Evolutionary conservation across 1,284 basidiomycete species (phyloP).

Genomic region (Vanrija humicola): DNA sequence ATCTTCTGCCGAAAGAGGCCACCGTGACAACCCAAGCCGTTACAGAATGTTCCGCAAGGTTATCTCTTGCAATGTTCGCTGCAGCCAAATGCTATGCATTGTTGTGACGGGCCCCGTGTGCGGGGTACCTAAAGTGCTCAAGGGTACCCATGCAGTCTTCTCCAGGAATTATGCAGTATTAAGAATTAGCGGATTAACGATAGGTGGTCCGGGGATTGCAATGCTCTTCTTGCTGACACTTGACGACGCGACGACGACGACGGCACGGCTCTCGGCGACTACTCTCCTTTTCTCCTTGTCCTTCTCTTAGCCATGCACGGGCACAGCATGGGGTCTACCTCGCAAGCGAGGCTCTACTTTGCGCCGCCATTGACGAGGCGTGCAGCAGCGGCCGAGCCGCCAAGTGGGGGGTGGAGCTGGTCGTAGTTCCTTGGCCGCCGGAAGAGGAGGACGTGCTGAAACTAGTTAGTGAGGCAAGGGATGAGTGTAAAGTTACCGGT

Average conservation of each 20-base stretch:
- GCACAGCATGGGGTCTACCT: background rate
- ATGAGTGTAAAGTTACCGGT: conserved; percentile 23
- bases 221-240: no score
- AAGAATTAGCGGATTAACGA: background rate
- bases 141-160: background rate
- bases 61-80: no score
- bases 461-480: background rate
- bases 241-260: background rate
- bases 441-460: conserved; percentile 45
- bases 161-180: background rate
- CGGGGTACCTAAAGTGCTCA: background rate
- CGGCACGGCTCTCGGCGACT: background rate
- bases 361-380: conserved; percentile 23
- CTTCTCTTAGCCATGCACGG: background rate
- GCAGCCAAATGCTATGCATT: conserved; percentile 2
- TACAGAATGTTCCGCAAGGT: no score
- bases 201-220: background rate
- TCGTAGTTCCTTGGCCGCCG: conserved; percentile 46
- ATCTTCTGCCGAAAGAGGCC: no score
- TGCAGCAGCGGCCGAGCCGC: conserved; percentile 8
- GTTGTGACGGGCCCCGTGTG: background rate
- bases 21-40: no score
- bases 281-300: background rate
- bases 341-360: background rate
- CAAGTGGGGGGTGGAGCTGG: conserved; percentile 36